Percentiles rank a stretch among this genome's conserved stretches.
Evolutionary conservation across 2,329 filamentous ascomycete genomes (phyloP).

Genomic region (Aspergillus proliferans): DNA sequence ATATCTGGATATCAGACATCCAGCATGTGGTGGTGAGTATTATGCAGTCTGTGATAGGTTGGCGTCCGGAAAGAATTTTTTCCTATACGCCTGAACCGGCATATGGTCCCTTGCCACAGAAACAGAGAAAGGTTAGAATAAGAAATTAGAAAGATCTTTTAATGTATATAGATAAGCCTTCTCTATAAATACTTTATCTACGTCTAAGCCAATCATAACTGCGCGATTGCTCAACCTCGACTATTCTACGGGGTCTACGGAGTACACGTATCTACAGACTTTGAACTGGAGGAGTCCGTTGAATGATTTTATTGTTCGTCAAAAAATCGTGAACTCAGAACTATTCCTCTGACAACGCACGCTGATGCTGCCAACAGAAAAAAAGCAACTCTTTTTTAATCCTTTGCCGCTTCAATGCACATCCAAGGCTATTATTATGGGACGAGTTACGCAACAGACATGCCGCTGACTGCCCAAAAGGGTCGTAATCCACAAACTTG

Average conservation of each 20-base stretch:
- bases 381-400: slow-evolving; percentile 19
- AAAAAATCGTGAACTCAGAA: slow-evolving; percentile 35
- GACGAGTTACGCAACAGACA: slow-evolving; percentile 18
- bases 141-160: no score
- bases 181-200: no score
- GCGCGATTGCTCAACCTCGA: no score
- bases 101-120: no score
- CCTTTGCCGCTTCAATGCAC: slow-evolving; percentile 24
- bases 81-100: not conserved
- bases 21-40: not conserved
- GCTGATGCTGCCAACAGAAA: slow-evolving; percentile 27
- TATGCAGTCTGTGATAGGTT: not conserved
- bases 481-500: slow-evolving; percentile 22
- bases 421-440: slow-evolving; percentile 25
- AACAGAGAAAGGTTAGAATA: no score
- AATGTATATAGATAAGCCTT: no score
- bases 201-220: no score
- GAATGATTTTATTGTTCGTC: slow-evolving; percentile 26
- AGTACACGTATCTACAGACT: no score
- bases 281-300: not conserved
- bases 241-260: no score
- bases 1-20: not conserved
- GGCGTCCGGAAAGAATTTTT: not conserved
- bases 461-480: slow-evolving; percentile 20
- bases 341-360: slow-evolving; percentile 25